A percentile compares a stretch with the other conserved stretches of the same genome.
Conservation (phyloP, 2,329 filamentous ascomycete genomes). For the Aspergillus arachidicola region DNA sequence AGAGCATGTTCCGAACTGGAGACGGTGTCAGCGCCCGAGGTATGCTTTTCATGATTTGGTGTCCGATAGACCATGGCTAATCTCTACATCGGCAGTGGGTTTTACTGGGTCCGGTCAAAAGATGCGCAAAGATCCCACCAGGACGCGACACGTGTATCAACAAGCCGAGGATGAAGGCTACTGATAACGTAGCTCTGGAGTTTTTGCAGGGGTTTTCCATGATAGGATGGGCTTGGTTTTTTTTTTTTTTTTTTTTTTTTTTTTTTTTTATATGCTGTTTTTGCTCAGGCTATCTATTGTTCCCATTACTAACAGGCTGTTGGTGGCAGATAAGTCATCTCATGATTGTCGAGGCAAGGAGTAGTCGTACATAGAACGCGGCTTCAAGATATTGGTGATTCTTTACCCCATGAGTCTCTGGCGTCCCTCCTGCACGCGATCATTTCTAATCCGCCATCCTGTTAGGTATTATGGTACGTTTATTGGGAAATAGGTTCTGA, state of each 20-base stretch:
- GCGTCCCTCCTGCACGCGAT: constrained; percentile 10
- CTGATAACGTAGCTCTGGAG: constrained; percentile 19
- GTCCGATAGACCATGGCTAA: constrained; percentile 8
- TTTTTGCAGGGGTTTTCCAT: constrained; percentile 15
- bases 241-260: constrained; percentile 8
- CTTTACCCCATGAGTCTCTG: constrained; percentile 20
- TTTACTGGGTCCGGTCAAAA: constrained; percentile 93
- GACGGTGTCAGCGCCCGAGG: constrained; percentile 85
- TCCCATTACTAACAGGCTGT: constrained; percentile 32
- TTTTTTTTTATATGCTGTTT: constrained; percentile 17
- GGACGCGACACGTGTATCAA: constrained; percentile 83
- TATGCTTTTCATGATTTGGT: constrained; percentile 42
- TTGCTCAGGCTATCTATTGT: constrained; percentile 16
- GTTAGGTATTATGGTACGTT: constrained; percentile 11
- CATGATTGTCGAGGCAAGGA: constrained; percentile 21
- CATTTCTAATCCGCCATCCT: constrained; percentile 14
- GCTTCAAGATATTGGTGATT: constrained; percentile 16
- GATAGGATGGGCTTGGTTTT: constrained; percentile 1
- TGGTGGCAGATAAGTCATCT: constrained; percentile 28
- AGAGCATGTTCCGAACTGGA: constrained; percentile 95
- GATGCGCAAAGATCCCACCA: constrained; percentile 88
- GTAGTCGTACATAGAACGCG: constrained; percentile 22
- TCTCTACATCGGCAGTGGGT: constrained; percentile 66
- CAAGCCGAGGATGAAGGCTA: constrained; percentile 69
- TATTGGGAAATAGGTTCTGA: neutral